Evolutionary conservation across 176 grass and related monocot species (phyloP), one percentile per base, ranked within the genome.

Genomic region (maize (Zea mays)): DNA sequence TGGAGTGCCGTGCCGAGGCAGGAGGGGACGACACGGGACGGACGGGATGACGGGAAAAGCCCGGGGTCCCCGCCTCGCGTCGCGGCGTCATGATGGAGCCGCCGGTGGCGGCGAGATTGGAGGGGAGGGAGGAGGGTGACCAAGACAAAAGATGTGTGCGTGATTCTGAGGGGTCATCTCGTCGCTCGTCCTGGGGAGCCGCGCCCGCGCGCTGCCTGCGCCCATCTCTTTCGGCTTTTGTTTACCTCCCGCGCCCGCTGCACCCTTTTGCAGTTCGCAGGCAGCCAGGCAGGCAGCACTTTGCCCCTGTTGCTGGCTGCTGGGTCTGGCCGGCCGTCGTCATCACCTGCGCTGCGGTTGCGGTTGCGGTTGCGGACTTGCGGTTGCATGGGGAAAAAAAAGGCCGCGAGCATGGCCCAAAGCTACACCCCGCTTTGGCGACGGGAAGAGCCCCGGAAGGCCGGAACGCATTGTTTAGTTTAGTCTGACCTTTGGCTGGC

Each of bases 81-180:
- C 56, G 65, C 54, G 49, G 43, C 57, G 77, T 73, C 64, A 90
- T 80, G 80, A 87, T 79, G 83, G 59, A 34, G 7, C 57, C 33
- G 72, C n/a, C n/a, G n/a, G 46, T 52, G 44, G 8, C 36, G 44
- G 7, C 35, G 20, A 15, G 62, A 37, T 3, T n/a, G n/a, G n/a
- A 34, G 47, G 20, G 7, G 7, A 44, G 8, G 10, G 42, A 3
- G 5, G 78, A 34, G 83, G 33, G 51, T 62, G 55, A 72, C 3
- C 63, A 83, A 47, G 91, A 90, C 87, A n/a, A 90, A 82, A 85
- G 91, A 90, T 88, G 69, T 85, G 85, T 41, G 73, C 85, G 74
- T 69, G 84, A 90, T 93, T 67, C 84, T 66, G 52, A 48, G 11
- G 73, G 48, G 49, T 67, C 63, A 46, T 5, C 15, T 4, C 44